These are phyloP conservation scores for Mycosphaerella sp. DNA, from an alignment of 2,329 filamentous ascomycete genomes.

Conservation along the genomic window DNA sequence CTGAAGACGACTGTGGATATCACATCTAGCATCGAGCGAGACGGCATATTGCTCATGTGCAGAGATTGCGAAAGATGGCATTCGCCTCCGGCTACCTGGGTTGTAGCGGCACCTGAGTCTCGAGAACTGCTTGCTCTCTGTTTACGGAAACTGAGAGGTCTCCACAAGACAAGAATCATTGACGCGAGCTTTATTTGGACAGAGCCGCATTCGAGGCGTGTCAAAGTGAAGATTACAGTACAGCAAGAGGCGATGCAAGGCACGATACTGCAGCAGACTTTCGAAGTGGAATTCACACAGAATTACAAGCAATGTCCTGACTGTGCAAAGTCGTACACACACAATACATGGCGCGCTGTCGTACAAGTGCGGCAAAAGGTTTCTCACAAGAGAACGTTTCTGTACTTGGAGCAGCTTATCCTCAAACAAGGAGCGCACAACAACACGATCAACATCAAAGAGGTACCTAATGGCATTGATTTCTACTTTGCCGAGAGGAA, in stretches of 20 bases:
- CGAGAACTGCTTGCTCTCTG: constrained; percentile 89
- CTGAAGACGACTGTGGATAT: constrained; percentile 93
- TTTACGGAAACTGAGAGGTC: constrained; percentile 75
- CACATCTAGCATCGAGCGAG: constrained; percentile 81
- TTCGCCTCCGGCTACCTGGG: constrained; percentile 77
- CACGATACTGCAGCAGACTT: constrained; percentile 78
- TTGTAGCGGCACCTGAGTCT: constrained; percentile 77
- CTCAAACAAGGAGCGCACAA: constrained; percentile 87
- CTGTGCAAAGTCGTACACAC: constrained; percentile 91
- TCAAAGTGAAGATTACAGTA: constrained; percentile 93
- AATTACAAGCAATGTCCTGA: constrained; percentile 92
- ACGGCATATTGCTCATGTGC: constrained; percentile 86
- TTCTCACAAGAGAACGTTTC: constrained; percentile 81
- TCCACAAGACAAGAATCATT: constrained; percentile 87
- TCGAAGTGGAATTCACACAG: constrained; percentile 89
- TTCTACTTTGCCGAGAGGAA: constrained; percentile 91
- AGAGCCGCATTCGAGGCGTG: constrained; percentile 85
- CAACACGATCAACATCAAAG: constrained; percentile 97
- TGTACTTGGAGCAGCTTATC: constrained; percentile 87
- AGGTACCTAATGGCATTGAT: constrained; percentile 90
- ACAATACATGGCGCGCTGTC: constrained; percentile 87
- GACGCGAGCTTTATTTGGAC: constrained; percentile 98
- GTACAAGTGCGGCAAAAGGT: constrained; percentile 98
- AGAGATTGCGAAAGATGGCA: constrained; percentile 93
- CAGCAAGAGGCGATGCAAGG: constrained; percentile 64